Evolutionary conservation across 305 asterid species (phyloP), one percentile per base, ranked within the genome.

Genomic region (Fraxinus albicans): DNA sequence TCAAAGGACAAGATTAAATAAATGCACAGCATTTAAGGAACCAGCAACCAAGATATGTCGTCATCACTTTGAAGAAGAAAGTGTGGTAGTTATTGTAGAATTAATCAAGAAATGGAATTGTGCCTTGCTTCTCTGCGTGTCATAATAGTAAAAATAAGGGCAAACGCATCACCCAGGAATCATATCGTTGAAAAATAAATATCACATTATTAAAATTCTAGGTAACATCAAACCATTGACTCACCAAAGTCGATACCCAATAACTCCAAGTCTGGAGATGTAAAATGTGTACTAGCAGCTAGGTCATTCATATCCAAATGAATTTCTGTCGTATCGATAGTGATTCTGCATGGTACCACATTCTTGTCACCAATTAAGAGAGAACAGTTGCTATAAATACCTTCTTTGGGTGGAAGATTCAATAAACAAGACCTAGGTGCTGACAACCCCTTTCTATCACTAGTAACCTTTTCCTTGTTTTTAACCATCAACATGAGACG

Each of bases 391-490:
- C 85, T 87, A 69, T 94, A 94, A 23, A 55, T 50, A 82, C 99
- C 98, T 85, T 94, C 99, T 84, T 63, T 85, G 35, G 98, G 99
- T 21, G 98, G 88, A 82, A 94, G 98, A 88, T 96, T 96, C 91
- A 93, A 91, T 89, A 92, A 88, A 86, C 94, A 90, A 50, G 97
- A 92, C 88, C 87, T 92, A 78, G 89, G 87, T 78, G 89, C 92
- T 2, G 94, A 90, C 69, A 94, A 53, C 87, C 85, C 83, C 83
- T 78, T 89, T 70, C 85, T 83, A 83, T 90, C 91, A 40, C 80
- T 78, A 55, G 38, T 77, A 65, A 86, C 74, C 17, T 33, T 82
- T 36, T 88, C 89, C 31, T 84, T 72, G 77, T 89, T 84, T 82
- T 89, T 77, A 13, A 88, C 79, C 79, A 19, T 58, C 63, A 91